These are phyloP conservation scores for Conidiobolus coronatus DNA, from an alignment of 371 early-diverging fungal genomes.

Conservation along the genomic window DNA sequence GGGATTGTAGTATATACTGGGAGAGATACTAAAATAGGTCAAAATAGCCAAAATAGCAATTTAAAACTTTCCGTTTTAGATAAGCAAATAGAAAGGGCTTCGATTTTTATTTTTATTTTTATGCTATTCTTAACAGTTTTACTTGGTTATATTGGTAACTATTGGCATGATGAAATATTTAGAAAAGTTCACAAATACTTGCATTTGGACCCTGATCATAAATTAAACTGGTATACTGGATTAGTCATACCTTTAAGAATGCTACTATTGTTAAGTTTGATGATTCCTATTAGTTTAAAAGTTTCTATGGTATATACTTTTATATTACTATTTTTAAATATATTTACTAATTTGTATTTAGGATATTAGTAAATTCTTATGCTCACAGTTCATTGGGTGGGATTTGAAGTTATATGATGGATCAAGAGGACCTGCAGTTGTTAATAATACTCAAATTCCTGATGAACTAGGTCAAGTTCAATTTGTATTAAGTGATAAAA, in stretches of 20 bases:
- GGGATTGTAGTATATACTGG: conserved; percentile 64
- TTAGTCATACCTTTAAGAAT: conserved; percentile 32
- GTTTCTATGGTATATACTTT: conserved; percentile 21
- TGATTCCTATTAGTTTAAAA: conserved; percentile 52
- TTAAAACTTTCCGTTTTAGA: conserved; percentile 43
- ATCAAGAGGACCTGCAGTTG: conserved; percentile 45
- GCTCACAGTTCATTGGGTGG: conserved; percentile 52
- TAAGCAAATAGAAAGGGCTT: conserved; percentile 30
- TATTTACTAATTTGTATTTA: no score
- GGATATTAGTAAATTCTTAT: conserved; percentile 33
- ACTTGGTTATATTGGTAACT: conserved; percentile 9
- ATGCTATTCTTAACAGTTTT: conserved; percentile 18
- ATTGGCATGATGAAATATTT: conserved; percentile 6
- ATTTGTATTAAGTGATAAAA: conserved; percentile 86
- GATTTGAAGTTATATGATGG: conserved; percentile 52
- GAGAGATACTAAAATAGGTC: conserved; percentile 55
- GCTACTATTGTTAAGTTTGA: conserved; percentile 50
- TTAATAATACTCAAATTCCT: conserved; percentile 56
- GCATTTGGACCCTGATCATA: conserved; percentile 3
- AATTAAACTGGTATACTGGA: not conserved
- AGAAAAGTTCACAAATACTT: conserved; percentile 6
- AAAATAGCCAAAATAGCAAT: conserved; percentile 38
- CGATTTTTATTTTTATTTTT: conserved; percentile 27
- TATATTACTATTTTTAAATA: no score
- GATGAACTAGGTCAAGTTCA: conserved; percentile 87